These are phyloP conservation scores for Knufia petricola DNA, from an alignment of 2,329 filamentous ascomycete genomes.

Conservation along the genomic window DNA sequence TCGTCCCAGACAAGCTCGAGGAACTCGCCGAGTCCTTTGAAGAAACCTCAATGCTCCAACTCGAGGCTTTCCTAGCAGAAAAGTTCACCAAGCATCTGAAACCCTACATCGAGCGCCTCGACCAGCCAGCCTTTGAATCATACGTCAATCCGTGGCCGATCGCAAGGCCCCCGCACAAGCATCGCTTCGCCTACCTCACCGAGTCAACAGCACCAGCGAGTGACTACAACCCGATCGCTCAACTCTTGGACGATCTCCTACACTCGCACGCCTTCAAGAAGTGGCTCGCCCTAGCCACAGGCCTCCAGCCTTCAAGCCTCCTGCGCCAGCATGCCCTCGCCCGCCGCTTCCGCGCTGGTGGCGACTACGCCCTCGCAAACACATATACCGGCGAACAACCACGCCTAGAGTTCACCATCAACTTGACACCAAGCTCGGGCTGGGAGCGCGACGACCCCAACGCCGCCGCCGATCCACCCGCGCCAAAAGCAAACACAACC, in stretches of 20 bases:
- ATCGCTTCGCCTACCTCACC: conserved; percentile 66
- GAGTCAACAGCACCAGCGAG: conserved; percentile 34
- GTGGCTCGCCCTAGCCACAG: conserved; percentile 79
- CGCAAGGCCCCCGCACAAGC: conserved; percentile 85
- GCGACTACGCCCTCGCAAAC: conserved; percentile 89
- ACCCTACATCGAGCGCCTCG: conserved; percentile 53
- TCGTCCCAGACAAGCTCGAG: conserved; percentile 83
- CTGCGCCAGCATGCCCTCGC: conserved; percentile 69
- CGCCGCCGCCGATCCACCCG: no score
- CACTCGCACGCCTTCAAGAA: conserved; percentile 79
- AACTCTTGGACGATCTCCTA: conserved; percentile 71
- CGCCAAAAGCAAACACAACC: conserved; percentile 27
- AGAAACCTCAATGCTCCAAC: conserved; percentile 72
- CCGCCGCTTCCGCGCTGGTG: conserved; percentile 73
- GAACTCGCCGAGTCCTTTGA: conserved; percentile 70
- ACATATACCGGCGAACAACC: conserved; percentile 62
- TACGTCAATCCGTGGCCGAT: conserved; percentile 51
- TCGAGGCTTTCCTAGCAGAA: conserved; percentile 66
- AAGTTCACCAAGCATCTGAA: conserved; percentile 67
- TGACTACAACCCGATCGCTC: conserved; percentile 49
- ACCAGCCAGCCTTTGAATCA: conserved; percentile 27
- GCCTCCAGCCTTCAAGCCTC: conserved; percentile 49
- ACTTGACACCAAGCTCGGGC: conserved; percentile 71
- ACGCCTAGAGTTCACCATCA: conserved; percentile 76
- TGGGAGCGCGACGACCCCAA: conserved; percentile 60